These are phyloP conservation scores for Paramecium primaurelia DNA, from an alignment of 73 alveolate species.

Conservation along the genomic window DNA sequence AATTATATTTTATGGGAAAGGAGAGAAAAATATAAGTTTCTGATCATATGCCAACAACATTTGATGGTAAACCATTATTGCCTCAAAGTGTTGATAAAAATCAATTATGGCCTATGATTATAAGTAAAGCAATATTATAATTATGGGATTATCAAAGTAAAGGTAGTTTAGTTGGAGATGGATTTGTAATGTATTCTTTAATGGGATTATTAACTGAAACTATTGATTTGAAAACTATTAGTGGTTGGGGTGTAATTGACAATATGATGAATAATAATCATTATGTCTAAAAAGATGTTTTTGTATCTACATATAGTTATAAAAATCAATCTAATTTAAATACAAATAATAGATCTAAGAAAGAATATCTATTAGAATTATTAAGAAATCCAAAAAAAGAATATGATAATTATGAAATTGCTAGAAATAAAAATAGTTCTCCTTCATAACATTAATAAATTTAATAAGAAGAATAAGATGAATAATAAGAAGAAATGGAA, in stretches of 20 bases:
- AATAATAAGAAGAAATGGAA: neutral
- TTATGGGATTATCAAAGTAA: conserved; percentile 73
- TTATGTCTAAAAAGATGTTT: conserved; percentile 32
- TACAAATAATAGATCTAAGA: conserved; percentile 11
- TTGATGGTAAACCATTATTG: conserved; percentile 82
- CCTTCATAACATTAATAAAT: neutral
- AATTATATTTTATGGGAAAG: conserved; percentile 90
- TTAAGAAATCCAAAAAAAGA: conserved; percentile 8
- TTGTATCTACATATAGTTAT: conserved; percentile 30
- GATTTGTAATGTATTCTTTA: conserved; percentile 88
- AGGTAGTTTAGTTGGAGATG: conserved; percentile 68
- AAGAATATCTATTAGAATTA: neutral
- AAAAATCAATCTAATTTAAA: neutral
- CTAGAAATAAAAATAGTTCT: neutral
- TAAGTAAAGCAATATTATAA: conserved; percentile 92
- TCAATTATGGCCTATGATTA: conserved; percentile 94
- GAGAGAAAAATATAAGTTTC: conserved; percentile 94
- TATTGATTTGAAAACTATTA: conserved; percentile 63
- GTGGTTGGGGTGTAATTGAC: conserved; percentile 40
- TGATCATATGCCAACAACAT: conserved; percentile 92
- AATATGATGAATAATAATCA: conserved; percentile 44
- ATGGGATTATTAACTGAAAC: conserved; percentile 97
- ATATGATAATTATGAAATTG: neutral
- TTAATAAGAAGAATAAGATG: neutral
- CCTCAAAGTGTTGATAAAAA: conserved; percentile 85